Evolutionary conservation across 108 stramenopile genomes (phyloP).

Genomic region (Nannochloropsis granulata): DNA sequence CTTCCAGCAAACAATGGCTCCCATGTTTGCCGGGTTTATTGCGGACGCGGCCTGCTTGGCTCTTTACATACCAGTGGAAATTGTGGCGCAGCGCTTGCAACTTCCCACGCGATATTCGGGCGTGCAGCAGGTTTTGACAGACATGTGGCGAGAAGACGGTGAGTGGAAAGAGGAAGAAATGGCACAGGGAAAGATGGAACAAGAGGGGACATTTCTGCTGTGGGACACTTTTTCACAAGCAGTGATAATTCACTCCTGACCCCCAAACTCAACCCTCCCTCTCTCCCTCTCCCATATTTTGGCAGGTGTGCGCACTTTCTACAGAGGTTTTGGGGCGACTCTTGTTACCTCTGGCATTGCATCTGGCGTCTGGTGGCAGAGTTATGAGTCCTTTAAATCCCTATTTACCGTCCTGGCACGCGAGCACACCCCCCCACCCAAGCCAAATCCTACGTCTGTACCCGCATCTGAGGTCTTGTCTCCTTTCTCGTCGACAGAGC

Average conservation of each 20-base stretch:
- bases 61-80: neutral
- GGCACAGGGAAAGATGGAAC: too few relatives aligned
- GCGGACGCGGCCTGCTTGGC: neutral
- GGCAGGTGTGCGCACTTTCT: neutral
- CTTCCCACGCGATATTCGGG: neutral
- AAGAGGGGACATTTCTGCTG: neutral
- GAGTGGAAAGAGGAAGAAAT: neutral
- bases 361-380: neutral
- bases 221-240: neutral
- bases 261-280: neutral
- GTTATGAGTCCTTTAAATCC: neutral
- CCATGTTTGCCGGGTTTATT: neutral
- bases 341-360: neutral
- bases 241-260: neutral
- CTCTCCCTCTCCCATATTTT: too few relatives aligned
- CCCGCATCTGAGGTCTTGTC: neutral
- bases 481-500: neutral
- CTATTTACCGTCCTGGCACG: neutral
- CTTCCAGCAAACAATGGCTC: neutral
- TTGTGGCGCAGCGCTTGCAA: neutral
- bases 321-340: neutral
- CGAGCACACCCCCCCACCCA: neutral
- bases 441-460: neutral
- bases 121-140: neutral
- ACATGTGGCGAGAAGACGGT: neutral